These are phyloP conservation scores for Lactifluus pinguis DNA, from an alignment of 768 basidiomycete genomes.

Conservation along the genomic window DNA sequence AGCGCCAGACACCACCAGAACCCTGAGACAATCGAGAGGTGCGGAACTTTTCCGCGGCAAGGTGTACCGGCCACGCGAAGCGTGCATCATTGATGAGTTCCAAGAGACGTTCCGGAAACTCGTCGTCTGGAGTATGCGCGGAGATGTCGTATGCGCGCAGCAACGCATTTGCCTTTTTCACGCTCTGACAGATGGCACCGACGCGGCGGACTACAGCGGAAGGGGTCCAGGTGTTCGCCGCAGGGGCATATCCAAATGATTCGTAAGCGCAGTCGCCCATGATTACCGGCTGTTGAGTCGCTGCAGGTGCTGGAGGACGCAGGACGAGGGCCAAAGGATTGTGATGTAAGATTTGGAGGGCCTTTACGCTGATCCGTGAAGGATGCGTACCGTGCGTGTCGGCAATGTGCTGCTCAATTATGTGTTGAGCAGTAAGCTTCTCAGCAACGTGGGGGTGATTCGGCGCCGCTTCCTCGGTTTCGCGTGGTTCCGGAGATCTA, in stretches of 20 bases:
- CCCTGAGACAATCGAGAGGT: neutral
- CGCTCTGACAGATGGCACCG: conserved; percentile 66
- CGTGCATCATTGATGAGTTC: conserved; percentile 70
- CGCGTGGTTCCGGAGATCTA: conserved; percentile 45
- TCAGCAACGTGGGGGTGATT: conserved; percentile 23
- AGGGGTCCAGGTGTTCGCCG: conserved; percentile 56
- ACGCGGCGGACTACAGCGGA: conserved; percentile 53
- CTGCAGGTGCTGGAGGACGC: conserved; percentile 13
- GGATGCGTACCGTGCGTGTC: conserved; percentile 17
- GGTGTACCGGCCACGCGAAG: conserved; percentile 70
- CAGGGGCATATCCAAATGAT: conserved; percentile 51
- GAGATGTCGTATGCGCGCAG: conserved; percentile 67
- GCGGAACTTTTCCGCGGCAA: conserved; percentile 34
- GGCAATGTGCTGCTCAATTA: conserved; percentile 7
- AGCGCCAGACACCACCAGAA: conserved; percentile 61
- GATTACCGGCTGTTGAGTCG: conserved; percentile 53
- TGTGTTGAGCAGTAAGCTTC: conserved; percentile 25
- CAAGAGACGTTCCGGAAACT: conserved; percentile 58
- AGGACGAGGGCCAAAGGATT: conserved; percentile 14
- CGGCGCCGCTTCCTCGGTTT: conserved; percentile 28
- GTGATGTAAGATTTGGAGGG: conserved; percentile 13
- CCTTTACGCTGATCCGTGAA: conserved; percentile 9
- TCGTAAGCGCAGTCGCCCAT: conserved; percentile 67
- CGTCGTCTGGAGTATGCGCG: conserved; percentile 50
- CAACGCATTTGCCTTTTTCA: conserved; percentile 50